These are phyloP conservation scores for Boletus subcaerulescens DNA, from an alignment of 768 basidiomycete genomes.

Conservation along the genomic window DNA sequence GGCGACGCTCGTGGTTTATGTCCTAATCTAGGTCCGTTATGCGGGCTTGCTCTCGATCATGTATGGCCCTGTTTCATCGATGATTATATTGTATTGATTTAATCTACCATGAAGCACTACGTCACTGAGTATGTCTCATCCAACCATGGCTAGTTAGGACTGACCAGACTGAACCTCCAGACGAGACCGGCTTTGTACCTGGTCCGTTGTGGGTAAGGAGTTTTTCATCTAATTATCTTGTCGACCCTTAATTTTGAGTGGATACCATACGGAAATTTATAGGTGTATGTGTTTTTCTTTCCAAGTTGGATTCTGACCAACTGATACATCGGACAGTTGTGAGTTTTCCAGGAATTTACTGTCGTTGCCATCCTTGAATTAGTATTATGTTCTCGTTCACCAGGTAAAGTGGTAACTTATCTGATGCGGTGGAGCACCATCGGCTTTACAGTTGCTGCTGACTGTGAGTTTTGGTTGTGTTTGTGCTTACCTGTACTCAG, in stretches of 20 bases:
- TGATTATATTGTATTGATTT: background rate
- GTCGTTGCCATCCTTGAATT: background rate
- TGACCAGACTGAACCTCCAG: background rate
- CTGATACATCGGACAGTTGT: background rate
- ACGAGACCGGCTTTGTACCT: background rate
- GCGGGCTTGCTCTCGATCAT: background rate
- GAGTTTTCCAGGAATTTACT: background rate
- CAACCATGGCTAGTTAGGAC: background rate
- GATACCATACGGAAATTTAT: background rate
- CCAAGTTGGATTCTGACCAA: background rate
- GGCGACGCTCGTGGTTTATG: too few species aligned
- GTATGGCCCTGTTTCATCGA: background rate
- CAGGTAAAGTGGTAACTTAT: background rate
- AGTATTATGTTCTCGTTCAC: background rate
- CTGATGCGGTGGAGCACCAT: background rate
- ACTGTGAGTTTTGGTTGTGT: background rate
- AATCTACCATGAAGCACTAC: background rate
- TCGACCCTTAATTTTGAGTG: background rate
- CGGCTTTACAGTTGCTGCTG: background rate
- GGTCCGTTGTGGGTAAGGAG: conserved; percentile 3
- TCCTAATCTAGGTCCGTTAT: conserved; percentile 8
- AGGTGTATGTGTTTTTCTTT: conserved; percentile 5
- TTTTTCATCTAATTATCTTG: background rate
- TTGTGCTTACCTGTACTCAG: background rate
- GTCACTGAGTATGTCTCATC: background rate